Base-by-base conservation (phyloP, 495 filamentous ascomycete genomes). In the Penicillium egyptiacum region DNA sequence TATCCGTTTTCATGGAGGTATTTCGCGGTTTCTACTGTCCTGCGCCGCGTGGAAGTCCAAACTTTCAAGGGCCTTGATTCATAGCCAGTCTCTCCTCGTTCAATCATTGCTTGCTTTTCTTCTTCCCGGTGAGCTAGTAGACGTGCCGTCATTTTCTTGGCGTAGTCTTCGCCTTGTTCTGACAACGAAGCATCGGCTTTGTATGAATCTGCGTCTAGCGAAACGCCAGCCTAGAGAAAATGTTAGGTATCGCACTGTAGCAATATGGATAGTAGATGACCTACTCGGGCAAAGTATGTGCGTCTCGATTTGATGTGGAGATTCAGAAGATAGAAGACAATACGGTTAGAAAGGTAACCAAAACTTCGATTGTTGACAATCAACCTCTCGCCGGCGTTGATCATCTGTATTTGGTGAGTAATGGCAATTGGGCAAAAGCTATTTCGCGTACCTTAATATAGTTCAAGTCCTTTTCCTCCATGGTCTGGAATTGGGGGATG, bases 241-340 rank as follows among this genome's bases (percentile, higher is more conserved):
- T 11, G 12, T 63, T 28, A 63, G 46, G 19, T 22, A 10, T 26
- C 45, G n/a, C 6, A n/a, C 10, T 25, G 19, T 33, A 37, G 23
- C 33, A 5, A 16, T 19, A 22, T 28, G n/a, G 51, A 10, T 19
- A 35, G 31, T 26, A 26, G 20, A 48, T 14, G 26, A 81, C 62
- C 75, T 78, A 71, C 90, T 82, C 94, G 83, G 37, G 87, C 95
- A 72, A 98, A 98, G 73, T 96, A 98, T 14, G 92, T 97, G 53
- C 88, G 87, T 49, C 93, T 82, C 22, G 87, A 88, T 67, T 98
- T 97, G 73, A 96, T 96, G 70, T 98, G 95, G 19, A 97, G 83
- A 68, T 99, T 99, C 58, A 96, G 87, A 39, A 99, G 81, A 69
- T 97, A 99, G 72, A 98, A 98, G 40, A 99, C 92, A 54, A 99